Evolutionary conservation across 768 basidiomycete genomes (phyloP).

Genomic region (Boletus vermiculosoides): DNA sequence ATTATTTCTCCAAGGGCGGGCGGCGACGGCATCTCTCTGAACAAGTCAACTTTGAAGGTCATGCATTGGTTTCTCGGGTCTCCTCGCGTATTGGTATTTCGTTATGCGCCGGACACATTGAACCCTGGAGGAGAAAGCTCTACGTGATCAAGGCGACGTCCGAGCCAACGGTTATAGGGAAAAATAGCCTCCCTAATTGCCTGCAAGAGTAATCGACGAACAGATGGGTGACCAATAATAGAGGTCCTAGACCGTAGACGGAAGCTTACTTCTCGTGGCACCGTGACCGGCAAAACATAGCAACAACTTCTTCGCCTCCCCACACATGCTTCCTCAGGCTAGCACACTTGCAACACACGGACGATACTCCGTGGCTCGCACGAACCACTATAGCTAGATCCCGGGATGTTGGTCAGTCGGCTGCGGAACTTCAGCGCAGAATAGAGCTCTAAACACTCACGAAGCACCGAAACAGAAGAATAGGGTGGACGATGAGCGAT

Average conservation of each 20-base stretch:
- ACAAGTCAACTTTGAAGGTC: background rate
- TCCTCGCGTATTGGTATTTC: background rate
- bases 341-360: background rate
- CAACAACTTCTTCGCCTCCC: background rate
- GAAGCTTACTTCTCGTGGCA: conserved; percentile 2
- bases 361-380: background rate
- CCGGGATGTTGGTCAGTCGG: background rate
- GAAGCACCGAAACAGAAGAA: background rate
- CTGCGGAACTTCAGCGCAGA: background rate
- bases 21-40: background rate
- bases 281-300: background rate
- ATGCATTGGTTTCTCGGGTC: background rate
- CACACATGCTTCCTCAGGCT: background rate
- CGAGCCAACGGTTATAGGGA: background rate
- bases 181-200: background rate
- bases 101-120: background rate
- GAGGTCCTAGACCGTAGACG: background rate
- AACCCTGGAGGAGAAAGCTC: background rate
- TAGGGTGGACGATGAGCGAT: background rate
- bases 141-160: background rate
- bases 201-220: conserved; percentile 2
- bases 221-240: conserved; percentile 1
- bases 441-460: background rate
- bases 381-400: background rate
- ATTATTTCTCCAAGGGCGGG: background rate